Evolutionary conservation across 352 stramenopile genomes (phyloP), one percentile per base, ranked within the genome.

Genomic region (Pythium insidiosum): DNA sequence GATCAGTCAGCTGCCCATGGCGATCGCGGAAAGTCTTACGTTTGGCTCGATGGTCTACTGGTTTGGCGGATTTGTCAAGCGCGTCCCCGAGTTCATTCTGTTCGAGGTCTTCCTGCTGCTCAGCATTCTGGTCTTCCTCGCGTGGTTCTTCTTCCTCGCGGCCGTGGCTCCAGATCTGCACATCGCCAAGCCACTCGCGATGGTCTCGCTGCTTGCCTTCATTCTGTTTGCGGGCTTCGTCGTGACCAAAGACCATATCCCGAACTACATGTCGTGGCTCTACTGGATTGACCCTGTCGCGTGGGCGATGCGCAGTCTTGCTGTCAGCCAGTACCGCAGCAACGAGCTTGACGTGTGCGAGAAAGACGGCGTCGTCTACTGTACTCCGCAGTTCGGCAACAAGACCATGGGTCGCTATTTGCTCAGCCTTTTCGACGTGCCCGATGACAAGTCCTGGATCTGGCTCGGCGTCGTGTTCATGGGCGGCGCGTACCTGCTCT

Each of bases 11-110:
- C 60, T 84, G 31, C 65, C 74, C 48, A 59, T 88, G 41, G 56
- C 61, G 56, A 22, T 84, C n/a, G 47, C 76, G 35, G 85, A 96
- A 55, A 71, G 66, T 24, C 45, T 94, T 19, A 49, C 91, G n/a
- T 95, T 96, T 61, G 82, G 82, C 9, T 87, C 71, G 12, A 56
- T 94, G 23, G 58, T 95, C 11, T 96, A 96, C 56, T 96, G 73
- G 65, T 72, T 94, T 54, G 60, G 84, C 31, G 83, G 83, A 19
- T 76, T 96, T 31, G 68, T 73, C 15, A 42, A 30, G 5, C 57
- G 72, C 24, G 53, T 59, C 4, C 48, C 42, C 2, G 55, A 69
- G 26, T 94, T 85, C 51, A 50, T 95, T 13, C 47, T 88, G 38
- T 95, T 88, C 30, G 55, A 89, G 44, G 37, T 74, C 0, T 61